Evolutionary conservation across 2,329 filamentous ascomycete species (phyloP), one percentile per base, ranked within the genome.

Genomic region (Byssothecium circinans): DNA sequence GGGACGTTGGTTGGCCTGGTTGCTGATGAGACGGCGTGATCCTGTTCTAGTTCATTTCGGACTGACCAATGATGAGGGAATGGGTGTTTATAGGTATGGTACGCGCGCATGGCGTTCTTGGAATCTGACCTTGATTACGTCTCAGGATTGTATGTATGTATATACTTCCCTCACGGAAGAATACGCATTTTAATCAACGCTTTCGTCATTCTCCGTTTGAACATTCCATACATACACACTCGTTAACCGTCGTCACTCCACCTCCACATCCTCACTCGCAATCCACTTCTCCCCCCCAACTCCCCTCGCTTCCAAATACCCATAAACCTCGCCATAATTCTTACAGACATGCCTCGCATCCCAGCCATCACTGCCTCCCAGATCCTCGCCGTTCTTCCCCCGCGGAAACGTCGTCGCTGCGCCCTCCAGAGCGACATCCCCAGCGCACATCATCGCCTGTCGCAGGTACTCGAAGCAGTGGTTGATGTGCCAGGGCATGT

Each of bases 401-500:
- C 43, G 47, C 2, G 67, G 65, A 34, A 69, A 69, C 5, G 61
- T 66, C 10, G 64, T 68, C 18, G 58, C 63, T 4, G 62, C 62
- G 2, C 67, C 67, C 43, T 68, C 65, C 2, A 69, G 41, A 32
- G 66, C 65, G 2, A 68, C 63, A 34, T 69, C 66, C 5, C 62
- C 66, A 3, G 61, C 54, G 45, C 66, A 69, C 65, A 68, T 67
- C 22, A 69, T 59, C 1, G 61, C 62, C 40, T 69, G 66, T 15
- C 65, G 43, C 17, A 69, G 57, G 44, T 69, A 68, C 20, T 68
- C 65, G 43, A 67, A 69, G 50, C 65, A 68, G 48, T 69, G 66
- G 38, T 62, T 67, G 22, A 69, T 56, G 25, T 68, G 66, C 66
- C 66, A 69, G 4, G 64, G 58, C 54, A 65, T 62, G 22, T 66